These are phyloP conservation scores for Conoideocrella luteorostrata DNA, from an alignment of 2,329 filamentous ascomycete species.

Conservation along the genomic window DNA sequence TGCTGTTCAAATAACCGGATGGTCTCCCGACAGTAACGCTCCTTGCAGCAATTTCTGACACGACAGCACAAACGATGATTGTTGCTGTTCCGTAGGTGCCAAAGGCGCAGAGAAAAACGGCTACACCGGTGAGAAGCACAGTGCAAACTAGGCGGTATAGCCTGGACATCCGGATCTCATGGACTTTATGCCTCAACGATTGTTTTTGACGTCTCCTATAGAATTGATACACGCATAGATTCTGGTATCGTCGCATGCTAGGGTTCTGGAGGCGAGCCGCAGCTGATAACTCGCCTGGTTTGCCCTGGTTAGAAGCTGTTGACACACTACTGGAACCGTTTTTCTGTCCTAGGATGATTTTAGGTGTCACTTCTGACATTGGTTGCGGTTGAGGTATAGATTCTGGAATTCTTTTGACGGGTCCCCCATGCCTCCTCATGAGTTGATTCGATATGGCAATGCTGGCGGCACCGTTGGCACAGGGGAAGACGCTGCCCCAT, in stretches of 20 bases:
- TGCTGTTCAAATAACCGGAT: constrained; percentile 16
- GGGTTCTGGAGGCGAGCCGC: neutral
- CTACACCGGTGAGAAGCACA: neutral
- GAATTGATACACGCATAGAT: constrained; percentile 1
- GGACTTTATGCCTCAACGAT: neutral
- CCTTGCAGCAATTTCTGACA: constrained; percentile 15
- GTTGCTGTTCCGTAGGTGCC: constrained; percentile 15
- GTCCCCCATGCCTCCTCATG: neutral
- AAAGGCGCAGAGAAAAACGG: neutral
- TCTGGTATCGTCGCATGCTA: neutral
- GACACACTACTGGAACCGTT: neutral
- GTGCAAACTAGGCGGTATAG: neutral
- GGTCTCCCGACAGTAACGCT: constrained; percentile 12
- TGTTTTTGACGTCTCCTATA: neutral
- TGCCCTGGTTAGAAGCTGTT: neutral
- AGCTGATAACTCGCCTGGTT: neutral
- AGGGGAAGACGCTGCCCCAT: constrained; percentile 21
- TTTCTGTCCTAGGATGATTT: neutral
- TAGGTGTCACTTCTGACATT: neutral
- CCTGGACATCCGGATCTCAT: neutral
- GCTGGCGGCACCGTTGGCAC: constrained; percentile 21
- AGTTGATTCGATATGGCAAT: constrained; percentile 11
- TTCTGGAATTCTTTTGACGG: neutral
- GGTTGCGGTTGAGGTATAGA: neutral
- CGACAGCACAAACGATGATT: constrained; percentile 11